Base-by-base conservation (phyloP, 768 basidiomycete genomes). In the Tylopilus plumbeoviolaceoides region DNA sequence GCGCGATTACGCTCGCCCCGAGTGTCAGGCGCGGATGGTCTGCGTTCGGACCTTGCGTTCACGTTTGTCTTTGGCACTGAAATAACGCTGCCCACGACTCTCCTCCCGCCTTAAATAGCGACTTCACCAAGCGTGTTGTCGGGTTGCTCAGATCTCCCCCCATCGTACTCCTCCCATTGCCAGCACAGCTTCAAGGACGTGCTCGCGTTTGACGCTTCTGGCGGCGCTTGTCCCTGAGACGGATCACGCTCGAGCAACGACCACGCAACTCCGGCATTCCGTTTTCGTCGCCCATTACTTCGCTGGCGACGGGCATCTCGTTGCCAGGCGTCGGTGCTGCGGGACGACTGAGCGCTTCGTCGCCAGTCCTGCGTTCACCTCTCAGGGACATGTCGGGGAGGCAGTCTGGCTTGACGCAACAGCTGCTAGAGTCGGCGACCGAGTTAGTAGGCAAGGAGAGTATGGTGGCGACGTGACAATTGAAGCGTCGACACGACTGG, bases 391-490 rank as follows among this genome's bases (percentile, higher is more conserved):
- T 59, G 1, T 21, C 39, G 8, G 59, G 56, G 30, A 57, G 48
- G 23, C 23, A 23, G 15, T 75, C 76, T 0, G 76, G 68, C 1
- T 56, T 71, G 39, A 68, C 69, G 6, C 64, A 64, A 47, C 63
- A 64, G 51, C 69, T 72, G 66, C 65, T 71, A 48, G 72, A 75
- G 49, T 57, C 65, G 12, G 58, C 67, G 0, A 63, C 60, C 20
- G 74, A 74, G 25, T 58, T 78, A 42, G 61, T 66, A 3, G 77
- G 66, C 8, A 68, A 59, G 44, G 76, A 76, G 20, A 68, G 55
- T 18, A 67, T 69, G 5, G 74, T 89, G 18, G 85, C 85, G 38
- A 84, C 81, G 1, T 91, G 89, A 87, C 74, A 76, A 59, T 61
- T 91, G 54, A 70, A 73, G 55, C 69, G 83, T 36, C 73, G 73